A percentile compares a stretch with the other conserved stretches of the same genome.
Conservation (phyloP, 805 yeast species). For the Ogataea paraovalis region DNA sequence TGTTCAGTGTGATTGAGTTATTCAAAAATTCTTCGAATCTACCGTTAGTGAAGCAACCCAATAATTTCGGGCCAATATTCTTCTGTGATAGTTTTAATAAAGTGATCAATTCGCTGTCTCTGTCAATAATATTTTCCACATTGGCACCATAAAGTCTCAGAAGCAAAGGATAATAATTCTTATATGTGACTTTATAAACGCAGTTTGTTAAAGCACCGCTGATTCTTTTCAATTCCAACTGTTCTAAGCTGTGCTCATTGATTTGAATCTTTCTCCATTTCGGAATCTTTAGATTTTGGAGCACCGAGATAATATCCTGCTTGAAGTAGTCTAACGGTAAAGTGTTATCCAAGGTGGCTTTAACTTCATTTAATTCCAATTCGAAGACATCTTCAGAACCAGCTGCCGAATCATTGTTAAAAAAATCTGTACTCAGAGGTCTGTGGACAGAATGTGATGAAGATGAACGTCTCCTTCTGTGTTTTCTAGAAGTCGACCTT, state of each 20-base stretch:
- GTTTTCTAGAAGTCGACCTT: constrained; percentile 23
- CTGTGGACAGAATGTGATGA: constrained; percentile 20
- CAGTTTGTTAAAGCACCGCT: constrained; percentile 94
- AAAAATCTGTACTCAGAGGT: constrained; percentile 17
- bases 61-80: constrained; percentile 81
- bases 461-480: constrained; percentile 20
- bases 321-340: constrained; percentile 83
- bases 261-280: constrained; percentile 66
- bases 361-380: constrained; percentile 31
- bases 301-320: constrained; percentile 66
- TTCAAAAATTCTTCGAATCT: constrained; percentile 90
- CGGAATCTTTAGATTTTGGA: constrained; percentile 61
- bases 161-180: constrained; percentile 53
- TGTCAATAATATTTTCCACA: constrained; percentile 79
- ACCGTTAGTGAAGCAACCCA: constrained; percentile 91
- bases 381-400: constrained; percentile 8
- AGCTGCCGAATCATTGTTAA: constrained; percentile 3
- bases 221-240: constrained; percentile 59
- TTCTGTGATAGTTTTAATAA: constrained; percentile 69
- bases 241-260: constrained; percentile 34
- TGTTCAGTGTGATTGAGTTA: constrained; percentile 73
- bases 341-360: constrained; percentile 64
- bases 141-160: constrained; percentile 86
- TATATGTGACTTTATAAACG: constrained; percentile 59
- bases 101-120: constrained; percentile 72